Evolutionary conservation across 805 yeast genomes (phyloP), one percentile per base, ranked within the genome.

Genomic region (Hanseniaspora jakobsenii): DNA sequence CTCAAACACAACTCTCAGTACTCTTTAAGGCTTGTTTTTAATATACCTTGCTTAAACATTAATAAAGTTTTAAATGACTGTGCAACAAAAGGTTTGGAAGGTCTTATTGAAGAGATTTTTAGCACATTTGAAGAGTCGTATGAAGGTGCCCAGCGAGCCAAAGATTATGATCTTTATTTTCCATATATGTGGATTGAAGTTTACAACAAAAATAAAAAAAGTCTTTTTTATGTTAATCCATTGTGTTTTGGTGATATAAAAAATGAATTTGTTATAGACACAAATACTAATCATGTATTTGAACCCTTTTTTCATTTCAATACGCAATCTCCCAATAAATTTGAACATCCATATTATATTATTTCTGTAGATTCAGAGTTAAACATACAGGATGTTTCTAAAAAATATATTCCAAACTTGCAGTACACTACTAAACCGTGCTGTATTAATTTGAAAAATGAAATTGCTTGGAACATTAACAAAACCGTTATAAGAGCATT

Each of bases 181-280:
- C 45, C 45, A 6, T 41, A 28, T 18, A 19, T 34, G 22, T 41
- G 45, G 45, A 2, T 41, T 6, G 45, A 41, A 29, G 5, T 41
- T 10, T 13, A 41, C 13, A 2, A 13, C 6, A 23, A 17, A 6
- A 27, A 22, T 3, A 26, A 17, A 14, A 31, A 22, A 2, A 14
- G 12, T 3, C 14, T 17, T 5, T 35, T 16, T 28, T 41, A 34
- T 18, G 3, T 41, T 8, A 41, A 41, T 12, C 39, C 45, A 12
- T 6, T 28, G 19, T 24, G 5, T 5, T 36, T 34, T 35, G 45
- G 39, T 2, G 34, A 29, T 12, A n/a, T 41, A 18, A 22, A 18
- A n/a, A 27, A 29, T 29, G 26, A n/a, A 8, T n/a, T n/a, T n/a
- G n/a, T n/a, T n/a, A n/a, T n/a, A n/a, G n/a, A n/a, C n/a, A n/a